Conservation (phyloP, 1,284 basidiomycete species). For the Rhodotorula sp. region DNA sequence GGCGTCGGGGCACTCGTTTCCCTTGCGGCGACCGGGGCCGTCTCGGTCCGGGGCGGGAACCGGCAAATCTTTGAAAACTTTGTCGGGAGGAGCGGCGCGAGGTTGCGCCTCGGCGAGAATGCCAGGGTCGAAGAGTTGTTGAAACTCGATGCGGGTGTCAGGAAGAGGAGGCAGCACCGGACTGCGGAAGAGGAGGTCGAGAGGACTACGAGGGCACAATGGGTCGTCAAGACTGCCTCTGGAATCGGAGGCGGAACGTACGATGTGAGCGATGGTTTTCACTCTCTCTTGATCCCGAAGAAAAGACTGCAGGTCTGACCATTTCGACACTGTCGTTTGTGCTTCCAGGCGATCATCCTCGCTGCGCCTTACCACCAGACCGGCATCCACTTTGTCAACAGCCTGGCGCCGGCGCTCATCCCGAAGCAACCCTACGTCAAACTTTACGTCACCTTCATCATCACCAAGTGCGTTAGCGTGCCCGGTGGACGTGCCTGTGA, state of each 20-base stretch:
- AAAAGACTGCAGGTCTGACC: not conserved
- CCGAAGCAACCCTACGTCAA: conserved; percentile 71
- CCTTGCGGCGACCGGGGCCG: conserved; percentile 69
- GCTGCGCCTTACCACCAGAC: conserved; percentile 72
- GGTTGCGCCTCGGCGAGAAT: conserved; percentile 35
- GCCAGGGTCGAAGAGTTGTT: conserved; percentile 60
- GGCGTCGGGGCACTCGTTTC: conserved; percentile 72
- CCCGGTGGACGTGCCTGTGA: no score
- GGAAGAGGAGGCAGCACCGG: no score
- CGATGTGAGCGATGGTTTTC: conserved; percentile 20
- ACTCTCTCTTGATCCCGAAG: not conserved
- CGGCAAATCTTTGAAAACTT: conserved; percentile 81
- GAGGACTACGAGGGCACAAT: conserved; percentile 36
- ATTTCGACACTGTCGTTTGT: no score
- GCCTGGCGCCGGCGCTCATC: conserved; percentile 52
- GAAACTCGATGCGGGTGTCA: conserved; percentile 24
- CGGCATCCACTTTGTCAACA: conserved; percentile 49
- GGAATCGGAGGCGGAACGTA: conserved; percentile 25
- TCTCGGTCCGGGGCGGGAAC: conserved; percentile 74
- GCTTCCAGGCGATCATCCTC: conserved; percentile 60
- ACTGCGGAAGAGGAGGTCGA: not conserved
- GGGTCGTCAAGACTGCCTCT: conserved; percentile 32
- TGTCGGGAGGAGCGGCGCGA: conserved; percentile 62
- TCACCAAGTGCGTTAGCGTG: conserved; percentile 59
- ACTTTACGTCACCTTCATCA: conserved; percentile 83